Evolutionary conservation across 1,284 basidiomycete species (phyloP).

Genomic region (Rhodofomes roseus): DNA sequence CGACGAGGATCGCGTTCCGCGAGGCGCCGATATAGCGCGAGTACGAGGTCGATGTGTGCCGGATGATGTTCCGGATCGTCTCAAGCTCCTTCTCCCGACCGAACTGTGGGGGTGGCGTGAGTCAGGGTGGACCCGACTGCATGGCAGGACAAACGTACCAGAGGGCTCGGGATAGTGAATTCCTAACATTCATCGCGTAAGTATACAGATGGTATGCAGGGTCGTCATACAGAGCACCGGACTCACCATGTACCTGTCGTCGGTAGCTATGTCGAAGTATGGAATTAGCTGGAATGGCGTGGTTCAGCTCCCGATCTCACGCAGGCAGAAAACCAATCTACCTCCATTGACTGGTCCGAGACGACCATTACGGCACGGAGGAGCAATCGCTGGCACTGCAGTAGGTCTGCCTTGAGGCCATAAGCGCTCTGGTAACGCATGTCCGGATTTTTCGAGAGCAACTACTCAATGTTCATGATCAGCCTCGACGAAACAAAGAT

Average conservation of each 20-base stretch:
- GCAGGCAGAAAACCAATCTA: constrained; percentile 20
- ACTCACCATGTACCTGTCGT: constrained; percentile 60
- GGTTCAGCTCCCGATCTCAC: background rate
- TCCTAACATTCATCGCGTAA: constrained; percentile 35
- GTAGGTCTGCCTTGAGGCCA: constrained; percentile 60
- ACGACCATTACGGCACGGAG: constrained; percentile 53
- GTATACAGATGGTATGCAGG: background rate
- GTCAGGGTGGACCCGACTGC: background rate
- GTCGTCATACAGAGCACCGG: background rate
- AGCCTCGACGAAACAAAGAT: background rate
- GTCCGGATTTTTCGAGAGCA: constrained; percentile 63
- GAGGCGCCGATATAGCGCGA: constrained; percentile 48
- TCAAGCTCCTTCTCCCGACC: constrained; percentile 69
- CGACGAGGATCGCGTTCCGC: constrained; percentile 36
- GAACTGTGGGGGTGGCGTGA: constrained; percentile 37
- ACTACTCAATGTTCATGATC: constrained; percentile 30
- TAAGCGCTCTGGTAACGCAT: constrained; percentile 64
- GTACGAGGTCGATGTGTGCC: constrained; percentile 59
- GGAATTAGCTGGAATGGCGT: constrained; percentile 50
- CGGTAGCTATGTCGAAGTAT: constrained; percentile 55
- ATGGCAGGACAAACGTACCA: constrained; percentile 36
- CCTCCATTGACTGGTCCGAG: constrained; percentile 55
- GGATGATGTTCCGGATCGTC: constrained; percentile 59
- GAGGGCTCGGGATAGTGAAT: constrained; percentile 61
- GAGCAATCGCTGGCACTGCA: constrained; percentile 62